Evolutionary conservation across 1,284 basidiomycete genomes (phyloP), one percentile per base, ranked within the genome.

Genomic region (Pyrrhoderma lamaoense): DNA sequence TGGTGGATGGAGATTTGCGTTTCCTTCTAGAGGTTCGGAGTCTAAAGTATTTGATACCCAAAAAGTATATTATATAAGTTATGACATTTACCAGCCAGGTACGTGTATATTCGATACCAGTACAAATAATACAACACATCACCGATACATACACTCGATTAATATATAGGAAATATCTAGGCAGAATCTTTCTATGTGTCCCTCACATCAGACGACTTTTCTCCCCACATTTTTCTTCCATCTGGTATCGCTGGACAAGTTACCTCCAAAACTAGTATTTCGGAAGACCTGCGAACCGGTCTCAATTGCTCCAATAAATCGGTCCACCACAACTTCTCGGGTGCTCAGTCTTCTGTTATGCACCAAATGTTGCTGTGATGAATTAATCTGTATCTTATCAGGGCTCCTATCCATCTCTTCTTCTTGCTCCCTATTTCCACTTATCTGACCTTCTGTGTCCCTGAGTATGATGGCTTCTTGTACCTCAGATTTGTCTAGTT

Each of bases 401-500:
- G 38, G 14, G 38, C 38, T 22, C 16, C 16, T 22, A 5, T 22
- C 14, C 11, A 11, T 34, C 4, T 25, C 35, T 14, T 25, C 35
- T 14, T 34, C 25, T 13, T 22, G n/a, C 4, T 2, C 18, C 13
- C 14, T 48, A 21, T 48, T 21, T 11, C 35, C 35, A 23, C 35
- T 34, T 14, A 25, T 27, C 11, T 31, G 27, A 5, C 11, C 27
- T 31, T 31, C 27, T 31, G 27, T 31, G 27, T 11, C 27, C 27
- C 27, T 31, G 27, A 22, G 38, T 14, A 22, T 5, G 38, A 14
- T 14, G 18, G 2, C 31, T n/a, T 22, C 18, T 14, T 38, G 3
- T 21, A 23, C 48, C 14, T 34, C 39, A 19, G 42, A 43, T 5
- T 27, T 35, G 19, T 58, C 55, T 2, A 75, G 60, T 60, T 79